Evolutionary conservation across 805 yeast genomes (phyloP), one percentile per base, ranked within the genome.

Genomic region (Myxozyma lipomycoides): DNA sequence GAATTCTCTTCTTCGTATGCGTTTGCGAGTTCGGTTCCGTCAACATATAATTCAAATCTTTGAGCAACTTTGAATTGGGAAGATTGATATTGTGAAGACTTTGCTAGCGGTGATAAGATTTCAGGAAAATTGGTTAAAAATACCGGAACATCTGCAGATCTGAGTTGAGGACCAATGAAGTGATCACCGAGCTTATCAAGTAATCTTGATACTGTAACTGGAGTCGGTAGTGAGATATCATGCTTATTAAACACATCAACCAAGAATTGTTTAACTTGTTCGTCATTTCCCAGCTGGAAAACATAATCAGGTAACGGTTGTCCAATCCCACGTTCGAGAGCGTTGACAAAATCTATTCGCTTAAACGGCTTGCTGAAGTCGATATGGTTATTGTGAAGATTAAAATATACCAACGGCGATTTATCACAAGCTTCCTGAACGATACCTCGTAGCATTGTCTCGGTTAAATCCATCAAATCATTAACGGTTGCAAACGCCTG

Each of bases 1-100:
- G 83, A 80, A 67, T 93, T 93, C 64, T 93, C 98, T 67, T 93
- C 99, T 61, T 93, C 98, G 65, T 93, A 93, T 0, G 98, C 95
- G 65, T 93, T 93, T 23, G 84, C 85, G 55, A 82, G 83, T 67
- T 93, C 99, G 56, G 77, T 76, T 0, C 93, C 90, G 39, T 76
- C 70, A 49, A 93, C 81, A 62, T 86, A 89, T 42, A 93, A 67
- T 69, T 93, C 98, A 64, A 91, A 93, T 43, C 98, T 68, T 42
- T 79, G 74, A 0, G 95, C 83, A 4, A 74, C 63, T 7, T 70
- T 73, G 49, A 69, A 73, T 10, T 40, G 73, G 38, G 15, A 47
- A 62, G 4, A 63, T 62, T 6, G 65, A 67, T 52, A 45, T 18
- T 67, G 58, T 21, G 23, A 25, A 0, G 91, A 80, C 67, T 93